Evolutionary conservation across 208 protist species (phyloP).

Genomic region (Leishmania guyanensis): DNA sequence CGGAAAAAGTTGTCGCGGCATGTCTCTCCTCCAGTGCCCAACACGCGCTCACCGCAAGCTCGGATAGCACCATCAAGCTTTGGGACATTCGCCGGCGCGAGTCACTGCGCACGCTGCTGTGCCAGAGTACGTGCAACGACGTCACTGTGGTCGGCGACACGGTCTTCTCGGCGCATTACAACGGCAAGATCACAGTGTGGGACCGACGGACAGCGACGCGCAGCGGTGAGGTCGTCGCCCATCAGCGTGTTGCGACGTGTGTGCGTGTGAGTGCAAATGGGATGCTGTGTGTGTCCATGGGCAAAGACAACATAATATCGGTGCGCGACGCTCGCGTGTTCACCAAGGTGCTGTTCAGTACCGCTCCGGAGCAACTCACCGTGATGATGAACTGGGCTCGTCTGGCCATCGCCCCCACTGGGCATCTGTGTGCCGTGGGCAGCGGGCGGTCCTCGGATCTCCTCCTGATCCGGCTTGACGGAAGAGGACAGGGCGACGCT

Average conservation of each 20-base stretch:
- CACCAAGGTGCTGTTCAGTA: conserved; percentile 31
- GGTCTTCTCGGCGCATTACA: conserved; percentile 74
- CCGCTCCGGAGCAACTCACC: conserved; percentile 37
- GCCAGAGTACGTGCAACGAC: conserved; percentile 67
- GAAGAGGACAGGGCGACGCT: not conserved
- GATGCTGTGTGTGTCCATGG: conserved; percentile 60
- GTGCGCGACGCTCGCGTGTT: conserved; percentile 71
- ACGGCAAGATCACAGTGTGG: conserved; percentile 66
- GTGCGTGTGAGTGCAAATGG: conserved; percentile 47
- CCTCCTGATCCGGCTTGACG: conserved; percentile 22
- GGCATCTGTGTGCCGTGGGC: conserved; percentile 53
- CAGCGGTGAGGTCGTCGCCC: conserved; percentile 38
- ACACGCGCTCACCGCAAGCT: conserved; percentile 67
- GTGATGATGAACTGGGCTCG: conserved; percentile 63
- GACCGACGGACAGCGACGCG: conserved; percentile 45
- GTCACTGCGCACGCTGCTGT: conserved; percentile 56
- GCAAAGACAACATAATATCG: conserved; percentile 53
- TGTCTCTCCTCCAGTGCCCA: conserved; percentile 59
- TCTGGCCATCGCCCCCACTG: conserved; percentile 45
- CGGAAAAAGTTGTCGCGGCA: conserved; percentile 65
- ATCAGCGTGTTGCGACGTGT: conserved; percentile 60
- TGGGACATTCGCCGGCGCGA: conserved; percentile 59
- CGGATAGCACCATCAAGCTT: conserved; percentile 73
- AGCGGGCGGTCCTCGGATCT: conserved; percentile 32
- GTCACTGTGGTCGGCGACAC: conserved; percentile 47